Conservation (phyloP, 495 filamentous ascomycete genomes). For the Lindgomyces ingoldianus region DNA sequence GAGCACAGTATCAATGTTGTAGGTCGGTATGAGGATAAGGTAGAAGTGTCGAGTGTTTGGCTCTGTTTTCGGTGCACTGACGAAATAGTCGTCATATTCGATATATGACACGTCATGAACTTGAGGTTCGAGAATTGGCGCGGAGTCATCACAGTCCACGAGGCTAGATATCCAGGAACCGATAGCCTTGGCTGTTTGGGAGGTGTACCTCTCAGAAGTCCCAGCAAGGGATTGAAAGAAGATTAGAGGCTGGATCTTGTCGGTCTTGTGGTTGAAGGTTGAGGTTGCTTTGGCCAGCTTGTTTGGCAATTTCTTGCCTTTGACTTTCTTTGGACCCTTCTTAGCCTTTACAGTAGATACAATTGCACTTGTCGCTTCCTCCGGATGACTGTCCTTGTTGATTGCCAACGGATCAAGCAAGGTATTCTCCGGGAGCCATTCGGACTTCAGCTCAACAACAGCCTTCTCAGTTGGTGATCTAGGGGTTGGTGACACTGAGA, state of each 20-base stretch:
- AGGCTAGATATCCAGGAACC: constrained; percentile 34
- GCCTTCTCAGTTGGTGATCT: constrained; percentile 33
- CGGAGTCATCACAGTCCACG: neutral
- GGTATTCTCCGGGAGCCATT: constrained; percentile 34
- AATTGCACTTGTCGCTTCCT: constrained; percentile 10
- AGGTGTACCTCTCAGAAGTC: constrained; percentile 70
- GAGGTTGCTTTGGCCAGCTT: constrained; percentile 23
- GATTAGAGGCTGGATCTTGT: constrained; percentile 70
- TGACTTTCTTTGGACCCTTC: constrained; percentile 33
- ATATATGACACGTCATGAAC: constrained; percentile 79
- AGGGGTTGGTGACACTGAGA: constrained; percentile 17
- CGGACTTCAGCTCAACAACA: constrained; percentile 20
- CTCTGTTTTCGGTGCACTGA: constrained; percentile 55
- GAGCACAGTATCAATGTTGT: constrained; percentile 88
- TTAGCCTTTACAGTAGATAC: constrained; percentile 12
- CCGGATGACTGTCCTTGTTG: constrained; percentile 24
- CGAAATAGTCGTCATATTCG: constrained; percentile 90
- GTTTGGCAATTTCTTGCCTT: constrained; percentile 27
- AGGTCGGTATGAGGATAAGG: constrained; percentile 77
- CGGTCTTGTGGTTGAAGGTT: constrained; percentile 31
- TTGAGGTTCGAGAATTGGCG: constrained; percentile 55
- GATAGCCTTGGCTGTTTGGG: constrained; percentile 57
- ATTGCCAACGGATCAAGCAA: constrained; percentile 8
- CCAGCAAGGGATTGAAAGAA: constrained; percentile 87
- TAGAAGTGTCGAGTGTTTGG: constrained; percentile 70